Evolutionary conservation across 805 yeast genomes (phyloP).

Genomic region (Yarrowia hollandica): DNA sequence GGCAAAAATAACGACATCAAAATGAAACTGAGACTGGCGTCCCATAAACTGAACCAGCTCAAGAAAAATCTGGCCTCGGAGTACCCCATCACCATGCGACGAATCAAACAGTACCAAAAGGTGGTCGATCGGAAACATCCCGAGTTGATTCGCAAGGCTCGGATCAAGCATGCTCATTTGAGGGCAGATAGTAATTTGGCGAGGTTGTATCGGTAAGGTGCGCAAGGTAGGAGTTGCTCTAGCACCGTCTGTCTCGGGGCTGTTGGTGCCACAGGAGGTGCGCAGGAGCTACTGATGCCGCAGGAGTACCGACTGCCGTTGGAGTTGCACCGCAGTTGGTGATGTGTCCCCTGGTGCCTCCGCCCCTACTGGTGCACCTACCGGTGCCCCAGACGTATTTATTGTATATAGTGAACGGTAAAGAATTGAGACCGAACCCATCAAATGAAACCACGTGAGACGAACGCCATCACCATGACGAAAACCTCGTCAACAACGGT

Average conservation of each 20-base stretch:
- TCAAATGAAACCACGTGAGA: no score
- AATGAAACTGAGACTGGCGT: not conserved
- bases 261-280: no score
- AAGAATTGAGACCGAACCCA: no score
- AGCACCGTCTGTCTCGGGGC: no score
- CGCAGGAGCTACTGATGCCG: no score
- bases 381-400: no score
- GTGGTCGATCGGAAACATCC: not conserved
- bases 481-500: not conserved
- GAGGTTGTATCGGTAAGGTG: not conserved
- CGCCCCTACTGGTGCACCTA: no score
- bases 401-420: conserved; percentile 16
- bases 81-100: not conserved
- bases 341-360: no score
- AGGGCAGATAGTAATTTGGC: not conserved
- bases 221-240: no score
- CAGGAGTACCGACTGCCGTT: no score
- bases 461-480: no score
- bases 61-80: not conserved
- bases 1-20: not conserved
- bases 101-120: not conserved
- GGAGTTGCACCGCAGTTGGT: no score
- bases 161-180: not conserved
- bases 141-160: not conserved
- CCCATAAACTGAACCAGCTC: not conserved